A percentile compares a stretch with the other conserved stretches of the same genome.
These are phyloP conservation scores for Chenopodium formosanum DNA, from an alignment of 148 eudicot genomes.

Conservation along the genomic window DNA sequence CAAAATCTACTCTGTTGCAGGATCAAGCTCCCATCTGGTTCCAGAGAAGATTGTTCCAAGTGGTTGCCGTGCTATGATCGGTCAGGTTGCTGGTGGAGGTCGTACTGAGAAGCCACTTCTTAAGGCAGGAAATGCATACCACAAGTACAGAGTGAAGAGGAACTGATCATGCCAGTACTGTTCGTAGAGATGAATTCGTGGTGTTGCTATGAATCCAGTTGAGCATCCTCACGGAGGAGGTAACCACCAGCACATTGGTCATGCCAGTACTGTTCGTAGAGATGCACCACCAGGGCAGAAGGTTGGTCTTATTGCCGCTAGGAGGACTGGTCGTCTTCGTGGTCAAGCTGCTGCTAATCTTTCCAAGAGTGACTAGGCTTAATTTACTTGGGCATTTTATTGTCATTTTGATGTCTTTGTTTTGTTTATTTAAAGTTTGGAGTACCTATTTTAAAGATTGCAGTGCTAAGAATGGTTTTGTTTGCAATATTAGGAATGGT, in stretches of 20 bases:
- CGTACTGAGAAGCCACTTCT: constrained; percentile 52
- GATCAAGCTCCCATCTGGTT: constrained; percentile 46
- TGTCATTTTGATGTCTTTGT: constrained; percentile 4
- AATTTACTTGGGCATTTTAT: constrained; percentile 13
- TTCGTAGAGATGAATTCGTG: constrained; percentile 14
- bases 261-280: constrained; percentile 44
- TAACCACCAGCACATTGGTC: constrained; percentile 54
- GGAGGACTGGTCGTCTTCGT: constrained; percentile 50
- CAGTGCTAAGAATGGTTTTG: constrained; percentile 26
- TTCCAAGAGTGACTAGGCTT: constrained; percentile 39
- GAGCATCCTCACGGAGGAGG: constrained; percentile 55
- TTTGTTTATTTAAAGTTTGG: neutral
- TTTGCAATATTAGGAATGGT: constrained; percentile 7
- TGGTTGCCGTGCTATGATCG: constrained; percentile 47
- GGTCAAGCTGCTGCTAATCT: constrained; percentile 44
- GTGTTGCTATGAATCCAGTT: constrained; percentile 52
- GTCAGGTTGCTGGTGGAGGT: constrained; percentile 47
- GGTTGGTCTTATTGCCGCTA: constrained; percentile 51
- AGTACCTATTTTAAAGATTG: constrained; percentile 12
- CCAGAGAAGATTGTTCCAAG: constrained; percentile 47
- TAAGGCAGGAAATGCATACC: constrained; percentile 48
- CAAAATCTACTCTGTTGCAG: constrained; percentile 8
- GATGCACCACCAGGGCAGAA: constrained; percentile 49
- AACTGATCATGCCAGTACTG: constrained; percentile 11
- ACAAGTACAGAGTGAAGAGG: constrained; percentile 47